These are phyloP conservation scores for Neofusicoccum kwambonambiense DNA, from an alignment of 2,329 filamentous ascomycete species.

Conservation along the genomic window DNA sequence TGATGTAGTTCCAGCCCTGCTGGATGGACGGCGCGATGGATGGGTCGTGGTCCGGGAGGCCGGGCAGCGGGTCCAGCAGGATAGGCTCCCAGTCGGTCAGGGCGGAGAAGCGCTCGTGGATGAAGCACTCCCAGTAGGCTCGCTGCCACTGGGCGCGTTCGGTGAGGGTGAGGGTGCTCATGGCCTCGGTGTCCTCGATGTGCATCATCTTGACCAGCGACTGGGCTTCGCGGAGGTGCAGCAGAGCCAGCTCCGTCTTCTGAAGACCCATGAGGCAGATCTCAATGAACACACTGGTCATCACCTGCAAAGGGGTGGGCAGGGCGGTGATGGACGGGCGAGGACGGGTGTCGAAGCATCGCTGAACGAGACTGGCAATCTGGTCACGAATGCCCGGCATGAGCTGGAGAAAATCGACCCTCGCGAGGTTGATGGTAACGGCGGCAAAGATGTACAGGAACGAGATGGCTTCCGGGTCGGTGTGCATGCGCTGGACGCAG, in stretches of 20 bases:
- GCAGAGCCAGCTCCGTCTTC: conserved; percentile 75
- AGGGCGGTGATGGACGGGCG: conserved; percentile 24
- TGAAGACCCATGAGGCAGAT: conserved; percentile 70
- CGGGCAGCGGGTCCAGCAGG: conserved; percentile 40
- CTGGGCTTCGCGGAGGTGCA: conserved; percentile 72
- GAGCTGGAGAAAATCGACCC: conserved; percentile 23
- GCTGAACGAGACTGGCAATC: background rate
- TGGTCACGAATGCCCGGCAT: conserved; percentile 17
- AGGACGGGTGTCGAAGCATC: conserved; percentile 21
- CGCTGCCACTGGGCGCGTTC: conserved; percentile 48
- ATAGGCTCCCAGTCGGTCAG: conserved; percentile 51
- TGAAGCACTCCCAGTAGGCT: conserved; percentile 57
- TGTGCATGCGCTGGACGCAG: conserved; percentile 15
- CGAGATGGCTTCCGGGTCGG: conserved; percentile 40
- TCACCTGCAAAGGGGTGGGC: conserved; percentile 42
- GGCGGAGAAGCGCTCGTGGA: conserved; percentile 58
- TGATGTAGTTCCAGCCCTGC: conserved; percentile 46
- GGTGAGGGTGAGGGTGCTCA: conserved; percentile 31
- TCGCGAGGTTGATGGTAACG: conserved; percentile 23
- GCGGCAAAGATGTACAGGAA: conserved; percentile 41
- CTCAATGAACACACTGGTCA: conserved; percentile 79
- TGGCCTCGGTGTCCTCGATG: conserved; percentile 41
- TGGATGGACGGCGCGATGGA: conserved; percentile 41
- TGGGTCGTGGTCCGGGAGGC: conserved; percentile 42
- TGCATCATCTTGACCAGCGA: conserved; percentile 53